phyloP scores from a whole-genome alignment of 2,329 filamentous ascomycete species.

The Xylariaceae sp. region DNA sequence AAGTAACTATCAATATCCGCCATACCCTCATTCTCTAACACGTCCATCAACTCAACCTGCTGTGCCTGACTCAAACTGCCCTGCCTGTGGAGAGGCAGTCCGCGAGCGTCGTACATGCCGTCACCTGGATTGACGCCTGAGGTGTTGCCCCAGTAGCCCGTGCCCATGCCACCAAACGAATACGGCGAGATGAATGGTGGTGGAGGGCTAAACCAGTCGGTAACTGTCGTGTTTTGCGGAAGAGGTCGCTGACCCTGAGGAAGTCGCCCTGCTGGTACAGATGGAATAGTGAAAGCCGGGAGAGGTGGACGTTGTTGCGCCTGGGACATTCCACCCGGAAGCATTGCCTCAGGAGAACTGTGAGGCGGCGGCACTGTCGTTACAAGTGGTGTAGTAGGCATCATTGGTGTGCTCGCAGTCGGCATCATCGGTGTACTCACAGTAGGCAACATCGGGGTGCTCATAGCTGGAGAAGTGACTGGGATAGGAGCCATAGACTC shows the following conservation, averaged over 20 bases:
- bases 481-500: conserved; percentile 26
- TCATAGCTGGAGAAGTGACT: conserved; percentile 25
- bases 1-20: conserved; percentile 57
- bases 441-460: conserved; percentile 25
- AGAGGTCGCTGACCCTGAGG: conserved; percentile 39
- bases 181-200: conserved; percentile 51
- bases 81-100: conserved; percentile 46
- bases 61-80: conserved; percentile 74
- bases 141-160: conserved; percentile 37
- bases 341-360: conserved; percentile 23
- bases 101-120: conserved; percentile 24
- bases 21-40: conserved; percentile 65
- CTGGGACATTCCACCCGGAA: conserved; percentile 19
- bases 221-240: conserved; percentile 37
- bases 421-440: conserved; percentile 4
- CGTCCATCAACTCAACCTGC: conserved; percentile 76
- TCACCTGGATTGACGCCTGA: conserved; percentile 23
- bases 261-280: conserved; percentile 35
- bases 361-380: conserved; percentile 21
- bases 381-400: conserved; percentile 25
- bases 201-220: conserved; percentile 50
- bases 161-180: conserved; percentile 40
- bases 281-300: conserved; percentile 38
- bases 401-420: conserved; percentile 25
- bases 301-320: conserved; percentile 26